Base-by-base conservation (phyloP, 1,284 basidiomycete genomes). In the Microbotryum silenes-acaulis region DNA sequence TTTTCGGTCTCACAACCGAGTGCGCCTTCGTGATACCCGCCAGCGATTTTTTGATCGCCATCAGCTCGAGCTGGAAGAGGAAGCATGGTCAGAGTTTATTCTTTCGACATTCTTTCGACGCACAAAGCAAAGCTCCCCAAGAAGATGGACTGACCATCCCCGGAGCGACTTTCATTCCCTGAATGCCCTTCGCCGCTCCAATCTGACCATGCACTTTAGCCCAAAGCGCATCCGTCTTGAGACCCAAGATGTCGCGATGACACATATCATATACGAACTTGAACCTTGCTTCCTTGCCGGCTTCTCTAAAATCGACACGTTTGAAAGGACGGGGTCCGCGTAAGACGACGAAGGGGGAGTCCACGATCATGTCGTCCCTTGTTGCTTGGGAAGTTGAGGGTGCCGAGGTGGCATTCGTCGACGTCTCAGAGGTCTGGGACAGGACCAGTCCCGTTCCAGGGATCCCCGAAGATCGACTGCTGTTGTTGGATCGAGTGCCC, bases 181-280 rank as follows among this genome's bases (percentile, higher is more conserved):
- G 56, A 7, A 67, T 57, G 1, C 65, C 65, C 5, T n/a, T 25
- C 25, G 57, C 51, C 1, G n/a, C 12, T 4, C 31, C 42, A 2
- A 18, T 25, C 8, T 16, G 33, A 6, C 56, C 55, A 6, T 67
- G 60, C 25, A 66, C n/a, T 18, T 56, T 29, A 16, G 55, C 47
- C 6, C 60, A 47, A 20, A 54, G 23, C 29, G 58, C 56, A 27
- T 67, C 63, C 18, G 62, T 58, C 44, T 64, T 60, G 29, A 64
- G 50, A 0, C 47, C 60, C 21, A 62, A 37, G 0, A 64, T 37
- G 10, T 61, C 58, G 5, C 62, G 55, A 21, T 67, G 65, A 6
- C 62, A 62, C 55, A 66, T 57, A 31, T 66, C 61, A 50, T 27
- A 59, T 20, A 46, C 50, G 50, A 65, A 65, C 2, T 46, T 51